phyloP scores from a whole-genome alignment of 2,329 filamentous ascomycete species.

The Aspergillus unguis region DNA sequence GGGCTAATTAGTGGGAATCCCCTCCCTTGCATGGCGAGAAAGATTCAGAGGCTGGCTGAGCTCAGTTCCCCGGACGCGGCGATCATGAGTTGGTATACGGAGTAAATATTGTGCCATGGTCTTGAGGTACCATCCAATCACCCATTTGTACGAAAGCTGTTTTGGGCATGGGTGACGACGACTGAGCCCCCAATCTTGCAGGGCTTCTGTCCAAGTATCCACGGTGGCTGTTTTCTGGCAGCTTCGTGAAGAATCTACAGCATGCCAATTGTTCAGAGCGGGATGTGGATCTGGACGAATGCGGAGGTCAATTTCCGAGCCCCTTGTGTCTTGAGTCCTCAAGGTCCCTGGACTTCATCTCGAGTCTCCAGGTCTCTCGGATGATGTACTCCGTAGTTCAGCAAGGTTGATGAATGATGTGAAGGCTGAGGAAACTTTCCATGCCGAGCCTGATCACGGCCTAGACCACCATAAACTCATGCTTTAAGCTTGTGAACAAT shows the following conservation, averaged over 20 bases:
- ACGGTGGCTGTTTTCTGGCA: not conserved
- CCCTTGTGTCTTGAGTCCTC: not conserved
- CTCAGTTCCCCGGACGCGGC: conserved; percentile 1
- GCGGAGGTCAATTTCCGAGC: conserved; percentile 21
- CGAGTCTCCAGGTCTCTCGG: too few species aligned
- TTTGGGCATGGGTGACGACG: too few species aligned
- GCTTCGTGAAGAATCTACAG: not conserved
- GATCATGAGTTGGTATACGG: not conserved
- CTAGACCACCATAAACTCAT: not conserved
- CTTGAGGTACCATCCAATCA: too few species aligned
- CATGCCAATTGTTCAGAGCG: conserved; percentile 2
- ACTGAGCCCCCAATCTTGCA: too few species aligned
- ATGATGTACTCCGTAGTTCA: too few species aligned
- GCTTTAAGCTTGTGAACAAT: too few species aligned
- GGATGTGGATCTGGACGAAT: conserved; percentile 15
- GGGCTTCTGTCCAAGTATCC: too few species aligned
- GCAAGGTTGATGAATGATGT: conserved; percentile 6
- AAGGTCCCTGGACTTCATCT: not conserved
- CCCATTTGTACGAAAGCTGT: too few species aligned
- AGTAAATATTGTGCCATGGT: not conserved
- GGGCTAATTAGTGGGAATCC: conserved; percentile 3
- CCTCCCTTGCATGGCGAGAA: conserved; percentile 7
- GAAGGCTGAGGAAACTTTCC: conserved; percentile 8
- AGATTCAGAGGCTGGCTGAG: not conserved
- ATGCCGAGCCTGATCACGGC: not conserved